Percentiles rank a stretch among this genome's conserved stretches.
Evolutionary conservation across 2,329 filamentous ascomycete genomes (phyloP).

Genomic region (Fusarium hostae): DNA sequence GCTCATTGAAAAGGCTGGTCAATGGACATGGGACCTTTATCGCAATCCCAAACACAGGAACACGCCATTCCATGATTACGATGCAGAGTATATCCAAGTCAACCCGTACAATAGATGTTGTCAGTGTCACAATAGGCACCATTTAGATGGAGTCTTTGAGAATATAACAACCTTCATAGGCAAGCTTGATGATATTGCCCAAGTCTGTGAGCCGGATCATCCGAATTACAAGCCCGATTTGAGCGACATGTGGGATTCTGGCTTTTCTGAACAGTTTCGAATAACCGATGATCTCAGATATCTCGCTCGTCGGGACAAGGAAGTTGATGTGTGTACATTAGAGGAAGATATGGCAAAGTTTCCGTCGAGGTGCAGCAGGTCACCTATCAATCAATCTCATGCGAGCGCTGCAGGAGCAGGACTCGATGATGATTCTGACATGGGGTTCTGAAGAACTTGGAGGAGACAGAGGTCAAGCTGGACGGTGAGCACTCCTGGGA

Average conservation of each 20-base stretch:
- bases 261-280: too few relatives aligned
- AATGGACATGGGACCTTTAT: neutral
- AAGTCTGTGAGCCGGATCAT: neutral
- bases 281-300: rapidly evolving
- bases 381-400: neutral
- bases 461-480: neutral
- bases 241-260: too few relatives aligned
- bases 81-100: neutral
- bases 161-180: rapidly evolving
- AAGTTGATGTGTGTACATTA: neutral
- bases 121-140: neutral
- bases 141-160: neutral
- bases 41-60: too few relatives aligned
- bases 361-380: too few relatives aligned
- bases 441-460: neutral
- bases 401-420: neutral
- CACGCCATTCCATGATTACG: neutral
- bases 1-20: neutral
- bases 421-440: neutral
- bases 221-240: neutral
- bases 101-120: rapidly evolving
- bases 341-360: neutral
- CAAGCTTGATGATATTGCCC: rapidly evolving
- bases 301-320: neutral
- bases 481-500: neutral